Base-by-base conservation (phyloP, 2,329 filamentous ascomycete genomes). In the Claviceps sp. region DNA sequence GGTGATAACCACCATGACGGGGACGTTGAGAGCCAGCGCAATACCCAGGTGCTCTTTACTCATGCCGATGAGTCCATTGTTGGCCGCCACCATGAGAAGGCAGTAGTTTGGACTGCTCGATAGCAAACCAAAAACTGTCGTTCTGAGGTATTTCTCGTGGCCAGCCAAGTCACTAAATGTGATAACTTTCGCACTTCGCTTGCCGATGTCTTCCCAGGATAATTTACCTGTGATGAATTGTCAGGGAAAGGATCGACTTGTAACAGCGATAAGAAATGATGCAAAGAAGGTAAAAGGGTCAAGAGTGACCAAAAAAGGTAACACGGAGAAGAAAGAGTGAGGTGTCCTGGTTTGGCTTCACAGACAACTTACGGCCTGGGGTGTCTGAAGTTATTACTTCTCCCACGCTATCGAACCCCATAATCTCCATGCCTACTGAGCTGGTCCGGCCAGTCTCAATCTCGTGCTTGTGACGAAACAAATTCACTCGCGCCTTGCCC, bases 401-500 rank as follows among this genome's bases (percentile, higher is more conserved):
- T 29, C 93, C 91, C 51, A 79, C 78, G 49, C 85, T 88, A 66
- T 97, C 89, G 60, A 96, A 98, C 2, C 93, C 93, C 85, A 97
- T 89, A 55, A 97, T 97, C 67, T 98, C 93, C 90, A 97, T 94
- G 43, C 93, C 91, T 0, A 98, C 93, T 0, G 90, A 96, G 64
- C 88, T 95, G 9, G 93, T 98, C 57, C 93, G 79, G 1, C 93
- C 93, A 46, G 87, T 93, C 68, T 98, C 93, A 42, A 97, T 86
- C 69, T 98, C 93, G 63, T 98, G 93, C 69, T 98, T 97, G 68
- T 98, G 93, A 16, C 93, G 81, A 70, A 98, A 98, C 13, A 98
- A 80, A 58, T 95, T 97, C 49, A 98, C 87, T 55, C 93, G 85
- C 45, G 93, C 91, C 66, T 87, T 91, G 13, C 93, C 93, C 63